These are phyloP conservation scores for Saturnispora hagleri DNA, from an alignment of 805 yeast genomes.

Conservation along the genomic window DNA sequence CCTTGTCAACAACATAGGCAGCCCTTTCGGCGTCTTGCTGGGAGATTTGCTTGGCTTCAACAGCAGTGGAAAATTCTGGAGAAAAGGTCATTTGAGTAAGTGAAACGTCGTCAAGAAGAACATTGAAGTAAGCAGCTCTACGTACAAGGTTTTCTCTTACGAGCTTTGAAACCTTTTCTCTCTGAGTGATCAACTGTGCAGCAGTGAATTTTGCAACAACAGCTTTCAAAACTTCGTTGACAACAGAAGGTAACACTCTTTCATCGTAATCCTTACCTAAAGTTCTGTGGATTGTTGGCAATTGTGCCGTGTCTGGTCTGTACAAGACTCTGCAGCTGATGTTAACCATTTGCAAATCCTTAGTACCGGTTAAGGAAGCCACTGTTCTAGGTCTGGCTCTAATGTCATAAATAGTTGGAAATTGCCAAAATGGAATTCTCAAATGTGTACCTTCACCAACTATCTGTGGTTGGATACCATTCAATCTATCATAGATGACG, in stretches of 20 bases:
- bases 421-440: conserved; percentile 89
- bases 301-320: conserved; percentile 68
- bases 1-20: conserved; percentile 93
- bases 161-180: conserved; percentile 88
- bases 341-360: conserved; percentile 97
- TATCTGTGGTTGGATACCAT: conserved; percentile 76
- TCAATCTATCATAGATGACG: conserved; percentile 78
- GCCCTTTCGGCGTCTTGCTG: conserved; percentile 99
- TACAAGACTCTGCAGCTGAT: conserved; percentile 97
- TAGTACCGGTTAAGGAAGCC: conserved; percentile 93
- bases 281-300: conserved; percentile 85
- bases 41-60: conserved; percentile 97
- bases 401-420: conserved; percentile 87
- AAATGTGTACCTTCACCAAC: conserved; percentile 93
- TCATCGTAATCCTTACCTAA: conserved; percentile 94
- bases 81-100: conserved; percentile 94
- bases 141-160: conserved; percentile 86
- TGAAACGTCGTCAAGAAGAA: conserved; percentile 89
- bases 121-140: conserved; percentile 85
- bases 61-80: conserved; percentile 96
- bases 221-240: conserved; percentile 90
- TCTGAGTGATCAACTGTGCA: conserved; percentile 95
- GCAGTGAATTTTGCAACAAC: conserved; percentile 99
- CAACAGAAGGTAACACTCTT: conserved; percentile 92
- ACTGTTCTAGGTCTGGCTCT: conserved; percentile 96